These are phyloP conservation scores for Dispira simplex DNA, from an alignment of 192 early-diverging fungal species.

Conservation along the genomic window DNA sequence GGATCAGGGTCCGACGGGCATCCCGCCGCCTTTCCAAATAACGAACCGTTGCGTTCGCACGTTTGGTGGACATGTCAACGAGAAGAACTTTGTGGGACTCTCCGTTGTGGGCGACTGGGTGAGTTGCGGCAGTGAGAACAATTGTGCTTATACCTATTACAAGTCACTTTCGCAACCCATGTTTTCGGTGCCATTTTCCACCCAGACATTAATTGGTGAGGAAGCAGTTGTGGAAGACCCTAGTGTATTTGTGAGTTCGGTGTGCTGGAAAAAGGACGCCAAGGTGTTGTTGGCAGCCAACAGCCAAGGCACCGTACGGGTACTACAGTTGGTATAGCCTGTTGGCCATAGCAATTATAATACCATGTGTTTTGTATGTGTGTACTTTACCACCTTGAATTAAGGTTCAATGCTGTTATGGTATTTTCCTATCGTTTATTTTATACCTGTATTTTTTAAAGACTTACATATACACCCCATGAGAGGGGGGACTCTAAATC, in stretches of 20 bases:
- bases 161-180: constrained; percentile 55
- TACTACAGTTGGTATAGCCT: constrained; percentile 48
- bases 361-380: too few relatives aligned
- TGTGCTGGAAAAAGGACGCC: constrained; percentile 77
- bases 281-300: constrained; percentile 74
- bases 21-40: neutral
- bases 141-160: constrained; percentile 78
- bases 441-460: too few relatives aligned
- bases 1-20: too few relatives aligned
- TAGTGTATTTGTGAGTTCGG: constrained; percentile 72
- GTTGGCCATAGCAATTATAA: neutral
- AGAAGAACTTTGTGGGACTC: constrained; percentile 96
- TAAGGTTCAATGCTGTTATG: too few relatives aligned
- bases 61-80: constrained; percentile 77
- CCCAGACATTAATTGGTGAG: constrained; percentile 50
- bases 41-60: constrained; percentile 37
- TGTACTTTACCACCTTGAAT: too few relatives aligned
- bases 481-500: too few relatives aligned
- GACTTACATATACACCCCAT: too few relatives aligned
- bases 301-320: constrained; percentile 78
- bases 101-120: constrained; percentile 71
- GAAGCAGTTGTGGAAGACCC: constrained; percentile 38
- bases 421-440: too few relatives aligned
- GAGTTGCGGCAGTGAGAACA: constrained; percentile 86
- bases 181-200: constrained; percentile 61